Conservation (phyloP, 2,329 filamentous ascomycete genomes). For the Ascochyta pisi region DNA sequence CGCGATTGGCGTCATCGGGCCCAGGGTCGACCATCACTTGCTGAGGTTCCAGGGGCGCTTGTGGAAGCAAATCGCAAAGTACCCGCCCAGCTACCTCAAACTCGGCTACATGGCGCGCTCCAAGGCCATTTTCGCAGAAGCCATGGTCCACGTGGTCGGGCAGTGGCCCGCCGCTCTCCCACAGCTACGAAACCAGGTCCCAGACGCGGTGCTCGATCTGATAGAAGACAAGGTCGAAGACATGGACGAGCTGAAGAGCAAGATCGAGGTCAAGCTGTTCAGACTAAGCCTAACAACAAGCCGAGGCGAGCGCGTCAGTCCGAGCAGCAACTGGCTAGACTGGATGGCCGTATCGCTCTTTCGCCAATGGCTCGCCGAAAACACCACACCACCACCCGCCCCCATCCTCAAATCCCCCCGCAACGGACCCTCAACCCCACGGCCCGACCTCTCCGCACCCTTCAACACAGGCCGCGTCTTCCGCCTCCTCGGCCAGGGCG, state of each 20-base stretch:
- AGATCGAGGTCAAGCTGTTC: conserved; percentile 82
- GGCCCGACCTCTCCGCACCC: conserved; percentile 35
- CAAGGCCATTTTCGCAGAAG: conserved; percentile 77
- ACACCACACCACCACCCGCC: conserved; percentile 74
- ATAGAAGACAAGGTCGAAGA: conserved; percentile 97
- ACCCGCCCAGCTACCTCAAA: conserved; percentile 89
- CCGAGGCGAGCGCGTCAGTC: conserved; percentile 81
- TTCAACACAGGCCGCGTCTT: conserved; percentile 76
- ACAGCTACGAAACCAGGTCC: conserved; percentile 74
- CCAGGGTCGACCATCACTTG: conserved; percentile 90
- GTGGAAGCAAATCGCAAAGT: conserved; percentile 97
- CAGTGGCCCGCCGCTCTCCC: conserved; percentile 87
- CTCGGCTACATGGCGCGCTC: conserved; percentile 85
- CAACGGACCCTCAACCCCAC: conserved; percentile 26
- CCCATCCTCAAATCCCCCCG: conserved; percentile 55
- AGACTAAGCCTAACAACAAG: conserved; percentile 79
- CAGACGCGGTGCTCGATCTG: conserved; percentile 79
- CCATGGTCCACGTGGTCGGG: conserved; percentile 90
- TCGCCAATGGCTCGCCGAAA: conserved; percentile 91
- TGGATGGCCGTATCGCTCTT: conserved; percentile 90
- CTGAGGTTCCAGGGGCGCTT: conserved; percentile 88
- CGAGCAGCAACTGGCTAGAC: conserved; percentile 80
- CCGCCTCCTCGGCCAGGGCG: conserved; percentile 72
- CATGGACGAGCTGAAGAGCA: conserved; percentile 79
- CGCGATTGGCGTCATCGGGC: conserved; percentile 83